Evolutionary conservation across 2,329 filamentous ascomycete genomes (phyloP).

Genomic region (Colletotrichum lindemuthianum): DNA sequence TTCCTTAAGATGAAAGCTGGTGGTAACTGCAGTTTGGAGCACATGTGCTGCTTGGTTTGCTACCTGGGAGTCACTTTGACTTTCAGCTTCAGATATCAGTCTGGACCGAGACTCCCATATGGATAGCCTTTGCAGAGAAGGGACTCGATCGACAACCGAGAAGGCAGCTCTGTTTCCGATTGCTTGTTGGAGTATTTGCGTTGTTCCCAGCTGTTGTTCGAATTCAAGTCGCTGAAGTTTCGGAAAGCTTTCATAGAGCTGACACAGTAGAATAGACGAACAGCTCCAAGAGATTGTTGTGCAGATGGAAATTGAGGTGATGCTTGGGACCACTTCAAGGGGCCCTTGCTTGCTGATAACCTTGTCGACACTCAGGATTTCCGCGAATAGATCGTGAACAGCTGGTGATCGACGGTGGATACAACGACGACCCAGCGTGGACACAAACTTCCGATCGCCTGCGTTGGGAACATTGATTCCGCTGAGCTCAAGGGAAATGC

Average conservation of each 20-base stretch:
- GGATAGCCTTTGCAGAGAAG: neutral
- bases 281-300: constrained; percentile 1
- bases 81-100: constrained; percentile 7
- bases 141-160: neutral
- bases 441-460: neutral
- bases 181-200: neutral
- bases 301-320: constrained; percentile 5
- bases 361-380: neutral
- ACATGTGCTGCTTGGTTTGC: neutral
- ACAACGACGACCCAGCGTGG: neutral
- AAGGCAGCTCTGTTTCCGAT: neutral
- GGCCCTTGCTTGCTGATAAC: neutral
- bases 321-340: neutral
- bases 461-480: neutral
- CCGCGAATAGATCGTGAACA: neutral
- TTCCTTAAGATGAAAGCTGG: neutral
- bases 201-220: neutral
- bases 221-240: neutral
- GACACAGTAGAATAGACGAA: neutral
- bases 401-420: neutral
- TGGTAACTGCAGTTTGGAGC: neutral
- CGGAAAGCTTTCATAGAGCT: neutral
- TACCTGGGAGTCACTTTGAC: neutral
- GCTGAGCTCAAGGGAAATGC: neutral
- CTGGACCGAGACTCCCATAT: constrained; percentile 1